Base-by-base conservation (phyloP, 345 rosid species). In the Aurinia saxatilis region DNA sequence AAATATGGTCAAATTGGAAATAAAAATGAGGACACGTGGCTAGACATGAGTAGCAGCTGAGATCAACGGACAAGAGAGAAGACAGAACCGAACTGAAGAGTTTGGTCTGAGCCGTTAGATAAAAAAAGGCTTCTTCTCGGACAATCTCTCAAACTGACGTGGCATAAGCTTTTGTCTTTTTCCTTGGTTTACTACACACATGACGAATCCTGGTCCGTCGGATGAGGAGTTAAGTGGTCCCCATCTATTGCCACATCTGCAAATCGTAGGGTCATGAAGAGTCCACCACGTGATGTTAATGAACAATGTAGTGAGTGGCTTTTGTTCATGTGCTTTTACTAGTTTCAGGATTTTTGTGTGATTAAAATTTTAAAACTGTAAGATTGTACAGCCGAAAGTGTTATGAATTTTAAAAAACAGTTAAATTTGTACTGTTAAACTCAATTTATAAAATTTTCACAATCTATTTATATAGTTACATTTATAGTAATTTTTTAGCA, bases 41-140 rank as follows among this genome's bases (percentile, higher is more conserved):
- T 7, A 15, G 10, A 31, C 7, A 3, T 57, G 33, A 64, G 50
- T 52, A 50, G 35, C 8, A 48, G 34, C 5, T 14, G n/a, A 44
- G 36, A 58, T 65, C 50, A 14, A 64, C 66, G 70, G 75, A 10
- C 14, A 39, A 3, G 27, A 50, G 29, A 57, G 49, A 54, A 40
- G 60, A 71, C 75, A 64, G 66, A 57, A 34, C 60, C 10, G 42
- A 57, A 50, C 3, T 15, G 23, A 27, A 27, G 60, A 16, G 14
- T 55, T 18, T 56, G 54, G 50, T 63, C 40, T 70, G 70, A 49
- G 18, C 70, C 75, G 65, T 64, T 57, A 49, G 75, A 71, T 71
- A 17, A 3, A 41, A 29, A 41, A 29, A 39, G 12, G 10, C 37
- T 36, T 11, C 29, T 49, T 49, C 27, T 36, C 11, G 38, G 50